Evolutionary conservation across 441 rosid genomes (phyloP).

Genomic region (Croton setiger): DNA sequence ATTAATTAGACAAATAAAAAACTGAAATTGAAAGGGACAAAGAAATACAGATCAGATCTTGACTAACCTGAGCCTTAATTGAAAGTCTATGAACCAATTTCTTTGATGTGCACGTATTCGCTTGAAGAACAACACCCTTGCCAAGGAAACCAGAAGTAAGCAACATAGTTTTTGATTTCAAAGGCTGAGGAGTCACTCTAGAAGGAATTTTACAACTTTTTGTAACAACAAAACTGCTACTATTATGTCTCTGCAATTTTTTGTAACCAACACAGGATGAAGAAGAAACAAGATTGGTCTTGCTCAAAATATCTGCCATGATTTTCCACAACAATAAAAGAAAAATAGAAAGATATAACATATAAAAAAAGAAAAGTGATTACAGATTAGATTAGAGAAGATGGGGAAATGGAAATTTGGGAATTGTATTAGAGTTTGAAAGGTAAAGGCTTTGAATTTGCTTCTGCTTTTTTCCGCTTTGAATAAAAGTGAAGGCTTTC

Average conservation of each 20-base stretch:
- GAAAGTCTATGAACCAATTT: conserved; percentile 22
- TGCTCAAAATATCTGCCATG: conserved; percentile 56
- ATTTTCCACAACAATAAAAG: conserved; percentile 4
- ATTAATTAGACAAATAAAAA: neutral
- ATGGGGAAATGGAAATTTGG: neutral
- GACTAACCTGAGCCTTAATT: conserved; percentile 47
- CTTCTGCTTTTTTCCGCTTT: conserved; percentile 4
- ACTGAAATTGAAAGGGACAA: neutral
- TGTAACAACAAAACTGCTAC: conserved; percentile 22
- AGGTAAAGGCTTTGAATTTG: neutral
- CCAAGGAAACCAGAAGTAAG: conserved; percentile 39
- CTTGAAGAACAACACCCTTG: conserved; percentile 29
- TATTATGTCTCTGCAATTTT: conserved; percentile 16
- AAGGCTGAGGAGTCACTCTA: conserved; percentile 32
- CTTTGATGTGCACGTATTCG: conserved; percentile 25
- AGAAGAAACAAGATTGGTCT: conserved; percentile 32
- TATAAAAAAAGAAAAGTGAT: too few species aligned
- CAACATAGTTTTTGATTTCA: conserved; percentile 25
- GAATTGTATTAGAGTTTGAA: too few species aligned
- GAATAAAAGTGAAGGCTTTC: conserved; percentile 1
- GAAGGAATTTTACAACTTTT: conserved; percentile 33
- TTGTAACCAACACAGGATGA: conserved; percentile 23
- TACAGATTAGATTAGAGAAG: neutral
- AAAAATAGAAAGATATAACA: neutral
- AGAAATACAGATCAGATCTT: conserved; percentile 12